Base-by-base conservation (phyloP, 129 eudicot species). In the Artemisia argyi region DNA sequence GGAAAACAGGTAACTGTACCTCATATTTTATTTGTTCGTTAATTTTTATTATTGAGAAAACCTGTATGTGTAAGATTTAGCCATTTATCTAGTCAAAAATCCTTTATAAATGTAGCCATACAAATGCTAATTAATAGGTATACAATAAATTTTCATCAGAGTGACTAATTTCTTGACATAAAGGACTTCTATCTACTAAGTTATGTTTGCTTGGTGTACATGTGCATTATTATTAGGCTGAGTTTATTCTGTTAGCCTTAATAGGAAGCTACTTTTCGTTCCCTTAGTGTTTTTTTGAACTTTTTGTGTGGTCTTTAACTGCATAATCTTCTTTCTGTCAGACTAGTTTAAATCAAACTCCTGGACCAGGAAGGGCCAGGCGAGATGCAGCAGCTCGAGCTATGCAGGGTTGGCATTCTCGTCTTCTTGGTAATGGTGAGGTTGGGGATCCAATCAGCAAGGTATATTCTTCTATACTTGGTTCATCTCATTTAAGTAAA, bases 381-480 rank as follows among this genome's bases (percentile, higher is more conserved):
- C 80, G 98, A 75, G 96, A 92, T 80, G 94, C 98, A 66, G 98
- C 98, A 56, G 90, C 98, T 80, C 95, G 98, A 73, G 96, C 96
- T 71, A 92, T 92, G 98, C 98, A 89, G 81, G 98, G 98, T 53
- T 92, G 98, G 98, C 95, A 92, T 76, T 83, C 98, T 66, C 91
- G 96, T 61, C 86, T 85, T 73, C 88, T 83, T 73, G 86, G 91
- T 56, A 89, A 87, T 82, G 98, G 96, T 46, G 98, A 92, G 78
- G 95, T 92, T 78, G 94, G 95, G 35, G 98, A 89, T 39, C 98
- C 96, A 35, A 81, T 92, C 78, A 83, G 87, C 22, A 92, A 89
- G 96, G 98, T 92, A 48, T 77, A 28, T n/a, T 77, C 70, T 76
- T 46, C 30, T 59, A 13, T 61, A 15, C 63, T 59, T 59, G 55